phyloP scores from a whole-genome alignment of 306 rosid genomes.

The Psophocarpus tetragonolobus region DNA sequence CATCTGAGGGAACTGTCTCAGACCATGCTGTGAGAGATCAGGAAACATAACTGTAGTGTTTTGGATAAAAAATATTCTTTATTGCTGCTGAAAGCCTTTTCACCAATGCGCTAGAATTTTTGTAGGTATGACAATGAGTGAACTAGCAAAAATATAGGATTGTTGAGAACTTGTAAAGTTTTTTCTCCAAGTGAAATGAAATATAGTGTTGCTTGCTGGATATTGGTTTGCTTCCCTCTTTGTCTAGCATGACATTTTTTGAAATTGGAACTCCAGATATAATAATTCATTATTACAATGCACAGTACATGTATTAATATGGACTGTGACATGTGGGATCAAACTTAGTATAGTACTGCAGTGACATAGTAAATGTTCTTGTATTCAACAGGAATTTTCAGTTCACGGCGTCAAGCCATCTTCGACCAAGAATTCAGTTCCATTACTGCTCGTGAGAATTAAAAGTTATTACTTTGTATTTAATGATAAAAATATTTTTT shows the following conservation, averaged over 20 bases:
- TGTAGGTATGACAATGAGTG: slow-evolving; percentile 77
- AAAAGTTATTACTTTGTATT: not conserved
- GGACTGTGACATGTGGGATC: slow-evolving; percentile 9
- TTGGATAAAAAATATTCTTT: slow-evolving; percentile 57
- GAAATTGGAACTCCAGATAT: not conserved
- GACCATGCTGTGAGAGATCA: slow-evolving; percentile 70
- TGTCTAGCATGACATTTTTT: slow-evolving; percentile 28
- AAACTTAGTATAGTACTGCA: not conserved
- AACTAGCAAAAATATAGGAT: slow-evolving; percentile 61
- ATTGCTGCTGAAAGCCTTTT: slow-evolving; percentile 55
- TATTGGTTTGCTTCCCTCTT: slow-evolving; percentile 37
- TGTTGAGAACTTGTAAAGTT: slow-evolving; percentile 72
- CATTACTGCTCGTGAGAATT: not conserved
- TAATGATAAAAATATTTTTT: not conserved
- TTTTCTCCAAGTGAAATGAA: slow-evolving; percentile 67
- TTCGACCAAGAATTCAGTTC: not conserved
- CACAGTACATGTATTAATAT: not conserved
- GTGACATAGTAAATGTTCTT: not conserved
- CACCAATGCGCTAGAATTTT: slow-evolving; percentile 77
- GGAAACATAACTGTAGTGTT: slow-evolving; percentile 61
- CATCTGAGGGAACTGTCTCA: slow-evolving; percentile 96
- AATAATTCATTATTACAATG: not conserved
- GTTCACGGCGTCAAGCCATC: not conserved
- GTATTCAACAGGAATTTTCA: not conserved
- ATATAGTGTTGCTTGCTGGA: slow-evolving; percentile 66